Conservation (phyloP, 169 alveolate genomes). For the Plasmodium relictum region DNA sequence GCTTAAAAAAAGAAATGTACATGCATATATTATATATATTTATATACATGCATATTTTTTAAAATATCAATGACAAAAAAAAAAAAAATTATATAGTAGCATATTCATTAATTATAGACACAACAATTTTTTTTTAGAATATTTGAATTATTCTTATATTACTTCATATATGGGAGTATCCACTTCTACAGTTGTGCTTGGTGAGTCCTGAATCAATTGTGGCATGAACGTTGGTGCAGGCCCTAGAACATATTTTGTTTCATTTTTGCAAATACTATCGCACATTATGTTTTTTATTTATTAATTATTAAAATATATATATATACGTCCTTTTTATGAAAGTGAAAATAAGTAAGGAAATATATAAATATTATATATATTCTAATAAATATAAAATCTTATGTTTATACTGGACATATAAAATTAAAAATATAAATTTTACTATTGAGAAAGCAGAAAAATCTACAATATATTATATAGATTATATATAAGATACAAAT, state of each 20-base stretch:
- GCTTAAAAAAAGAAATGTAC: slow-evolving; percentile 10
- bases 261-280: slow-evolving; percentile 61
- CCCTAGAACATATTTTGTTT: slow-evolving; percentile 28
- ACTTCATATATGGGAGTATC: slow-evolving; percentile 46
- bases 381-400: not conserved
- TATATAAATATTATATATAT: not conserved
- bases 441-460: too few species aligned
- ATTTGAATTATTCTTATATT: not conserved
- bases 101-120: not conserved
- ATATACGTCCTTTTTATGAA: not conserved
- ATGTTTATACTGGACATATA: too few species aligned
- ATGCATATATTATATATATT: not conserved
- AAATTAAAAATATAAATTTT: too few species aligned
- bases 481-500: too few species aligned
- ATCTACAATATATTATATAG: too few species aligned
- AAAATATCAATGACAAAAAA: not conserved
- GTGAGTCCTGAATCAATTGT: not conserved
- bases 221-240: slow-evolving; percentile 22
- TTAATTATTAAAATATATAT: not conserved
- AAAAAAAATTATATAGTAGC: too few species aligned
- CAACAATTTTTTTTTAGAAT: not conserved
- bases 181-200: slow-evolving; percentile 48
- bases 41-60: not conserved
- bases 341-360: not conserved
- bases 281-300: slow-evolving; percentile 36